Evolutionary conservation across 2,329 filamentous ascomycete species (phyloP).

Genomic region (Hysterium pulicare): DNA sequence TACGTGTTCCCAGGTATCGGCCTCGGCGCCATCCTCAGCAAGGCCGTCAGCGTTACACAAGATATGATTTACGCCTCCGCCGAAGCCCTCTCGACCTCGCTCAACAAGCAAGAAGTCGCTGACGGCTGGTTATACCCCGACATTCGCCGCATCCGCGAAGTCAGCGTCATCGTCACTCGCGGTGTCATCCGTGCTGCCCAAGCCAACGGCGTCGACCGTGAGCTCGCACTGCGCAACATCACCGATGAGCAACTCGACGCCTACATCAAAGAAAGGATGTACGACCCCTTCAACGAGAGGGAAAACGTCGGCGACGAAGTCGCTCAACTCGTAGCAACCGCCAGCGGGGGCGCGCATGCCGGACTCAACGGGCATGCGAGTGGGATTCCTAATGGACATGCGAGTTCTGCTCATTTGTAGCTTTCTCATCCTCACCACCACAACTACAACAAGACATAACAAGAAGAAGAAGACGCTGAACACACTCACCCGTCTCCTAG

Average conservation of each 20-base stretch:
- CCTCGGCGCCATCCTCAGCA: constrained; percentile 86
- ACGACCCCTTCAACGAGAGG: constrained; percentile 48
- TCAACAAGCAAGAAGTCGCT: constrained; percentile 77
- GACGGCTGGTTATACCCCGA: constrained; percentile 86
- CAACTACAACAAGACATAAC: no score
- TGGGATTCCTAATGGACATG: constrained; percentile 1
- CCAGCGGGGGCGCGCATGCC: constrained; percentile 9
- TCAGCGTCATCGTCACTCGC: constrained; percentile 78
- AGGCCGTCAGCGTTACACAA: constrained; percentile 82
- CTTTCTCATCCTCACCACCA: no score
- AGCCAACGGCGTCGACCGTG: constrained; percentile 62
- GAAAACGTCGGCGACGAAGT: constrained; percentile 40
- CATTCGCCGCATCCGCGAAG: constrained; percentile 87
- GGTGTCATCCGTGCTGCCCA: constrained; percentile 93
- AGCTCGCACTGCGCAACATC: constrained; percentile 60
- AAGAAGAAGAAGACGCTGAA: no score
- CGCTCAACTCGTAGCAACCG: constrained; percentile 24
- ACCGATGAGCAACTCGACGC: constrained; percentile 67
- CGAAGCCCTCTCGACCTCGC: constrained; percentile 70
- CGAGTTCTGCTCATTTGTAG: not conserved
- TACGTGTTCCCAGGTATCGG: constrained; percentile 98
- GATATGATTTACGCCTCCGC: constrained; percentile 97
- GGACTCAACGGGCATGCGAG: constrained; percentile 15
- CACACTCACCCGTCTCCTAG: no score
- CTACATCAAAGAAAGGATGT: constrained; percentile 56